Evolutionary conservation across 805 yeast species (phyloP), one percentile per base, ranked within the genome.

Genomic region (Tetrapisispora nanseiensis): DNA sequence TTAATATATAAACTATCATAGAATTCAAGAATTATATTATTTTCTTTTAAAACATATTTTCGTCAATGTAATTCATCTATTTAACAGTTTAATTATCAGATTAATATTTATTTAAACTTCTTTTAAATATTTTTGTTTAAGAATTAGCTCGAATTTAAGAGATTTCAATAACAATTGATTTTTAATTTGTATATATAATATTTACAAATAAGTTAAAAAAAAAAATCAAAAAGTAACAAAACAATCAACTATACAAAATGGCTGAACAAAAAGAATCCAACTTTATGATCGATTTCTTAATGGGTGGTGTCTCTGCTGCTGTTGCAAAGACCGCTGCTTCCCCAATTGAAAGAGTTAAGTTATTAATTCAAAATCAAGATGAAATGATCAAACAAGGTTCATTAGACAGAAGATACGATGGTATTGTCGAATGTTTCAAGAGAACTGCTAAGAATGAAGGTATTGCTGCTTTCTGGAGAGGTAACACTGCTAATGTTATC

Each of bases 351-450:
- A 82, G 97, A 77, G 95, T 87, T 67, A 87, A 87, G 78, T 77
- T 87, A 62, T 80, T 87, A 71, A 86, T 87, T 69, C 97, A 87
- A 77, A 87, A 89, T 75, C 97, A 87, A 75, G 96, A 89, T 69
- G 96, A 89, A 75, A 87, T 87, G 96, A 68, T 89, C 70, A 89
- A 89, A 75, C 95, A 86, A 75, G 96, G 97, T 67, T 86, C 96
- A 77, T 77, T 87, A 64, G 75, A 86, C 57, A 76, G 67, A 63
- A 80, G 75, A 68, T 87, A 89, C 81, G 78, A 72, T 56, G 97
- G 97, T 84, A 89, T 87, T 54, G 72, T 59, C 51, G 97, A 87
- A 66, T 86, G 95, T 76, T 87, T 89, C 94, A 78, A 67, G 63
- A 84, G 96, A 79, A 89, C 97, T 58, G 82, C 89, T 54, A 82